Conservation (phyloP, 73 alveolate genomes). For the Vitrella brassicaformis region DNA sequence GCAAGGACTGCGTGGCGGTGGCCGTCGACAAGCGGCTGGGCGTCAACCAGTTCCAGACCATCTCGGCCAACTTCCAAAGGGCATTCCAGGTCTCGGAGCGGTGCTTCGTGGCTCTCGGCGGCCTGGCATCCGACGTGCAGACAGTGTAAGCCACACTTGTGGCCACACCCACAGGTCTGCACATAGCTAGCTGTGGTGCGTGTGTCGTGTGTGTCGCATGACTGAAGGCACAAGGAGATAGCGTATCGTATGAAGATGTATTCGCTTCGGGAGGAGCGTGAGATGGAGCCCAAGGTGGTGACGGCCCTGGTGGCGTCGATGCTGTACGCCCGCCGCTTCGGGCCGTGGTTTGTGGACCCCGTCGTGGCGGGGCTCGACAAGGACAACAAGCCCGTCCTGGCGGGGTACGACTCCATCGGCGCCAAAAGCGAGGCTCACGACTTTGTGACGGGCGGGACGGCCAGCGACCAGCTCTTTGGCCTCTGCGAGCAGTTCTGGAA, state of each 20-base stretch:
- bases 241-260: conserved; percentile 39
- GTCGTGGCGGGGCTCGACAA: conserved; percentile 58
- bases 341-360: conserved; percentile 57
- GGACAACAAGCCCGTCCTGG: conserved; percentile 46
- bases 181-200: no score
- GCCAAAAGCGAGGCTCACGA: conserved; percentile 32
- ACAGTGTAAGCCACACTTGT: conserved; percentile 28
- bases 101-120: conserved; percentile 53
- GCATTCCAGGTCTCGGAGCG: conserved; percentile 39
- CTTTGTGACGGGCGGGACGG: conserved; percentile 57
- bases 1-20: conserved; percentile 58
- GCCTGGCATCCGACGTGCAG: conserved; percentile 48
- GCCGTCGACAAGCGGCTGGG: conserved; percentile 57
- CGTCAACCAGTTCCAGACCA: conserved; percentile 27
- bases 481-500: conserved; percentile 58
- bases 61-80: conserved; percentile 32
- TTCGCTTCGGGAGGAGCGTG: conserved; percentile 47
- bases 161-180: neutral
- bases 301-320: conserved; percentile 47
- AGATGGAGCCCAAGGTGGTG: conserved; percentile 48
- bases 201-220: no score
- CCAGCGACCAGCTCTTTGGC: conserved; percentile 58
- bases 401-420: conserved; percentile 55
- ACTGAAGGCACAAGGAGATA: conserved; percentile 6
- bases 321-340: conserved; percentile 53